Conservation (phyloP, 2,329 filamentous ascomycete genomes). For the Sporothrix globosa region DNA sequence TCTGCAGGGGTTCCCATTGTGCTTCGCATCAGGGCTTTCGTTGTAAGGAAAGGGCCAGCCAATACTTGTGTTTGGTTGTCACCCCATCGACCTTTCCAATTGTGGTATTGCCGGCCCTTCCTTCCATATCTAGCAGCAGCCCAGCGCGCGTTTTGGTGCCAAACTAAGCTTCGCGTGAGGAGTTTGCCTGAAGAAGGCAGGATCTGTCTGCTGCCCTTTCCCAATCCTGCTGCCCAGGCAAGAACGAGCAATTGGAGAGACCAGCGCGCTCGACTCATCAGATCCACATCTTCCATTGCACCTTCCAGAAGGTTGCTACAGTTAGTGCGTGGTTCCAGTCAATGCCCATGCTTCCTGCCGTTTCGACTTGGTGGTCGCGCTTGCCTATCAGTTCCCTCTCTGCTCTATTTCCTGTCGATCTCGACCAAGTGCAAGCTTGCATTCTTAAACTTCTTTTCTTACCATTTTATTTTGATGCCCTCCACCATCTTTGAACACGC, state of each 20-base stretch:
- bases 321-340: neutral
- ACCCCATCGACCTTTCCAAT: neutral
- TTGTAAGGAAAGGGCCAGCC: neutral
- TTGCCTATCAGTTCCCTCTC: neutral
- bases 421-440: neutral
- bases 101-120: neutral
- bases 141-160: constrained; percentile 18
- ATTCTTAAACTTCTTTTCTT: neutral
- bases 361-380: neutral
- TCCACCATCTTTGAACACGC: no score
- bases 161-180: constrained; percentile 10
- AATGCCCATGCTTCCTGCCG: neutral
- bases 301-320: constrained; percentile 14
- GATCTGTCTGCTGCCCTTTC: neutral
- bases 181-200: constrained; percentile 14
- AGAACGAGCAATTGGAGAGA: constrained; percentile 11
- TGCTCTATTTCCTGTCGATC: neutral
- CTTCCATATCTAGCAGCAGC: neutral
- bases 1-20: constrained; percentile 27
- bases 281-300: constrained; percentile 16
- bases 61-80: neutral
- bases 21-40: neutral
- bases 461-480: neutral
- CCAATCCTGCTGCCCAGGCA: neutral
- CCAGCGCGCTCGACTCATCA: neutral